phyloP scores from a whole-genome alignment of 1,284 basidiomycete genomes.

The Cutaneotrichosporon dermatis region DNA sequence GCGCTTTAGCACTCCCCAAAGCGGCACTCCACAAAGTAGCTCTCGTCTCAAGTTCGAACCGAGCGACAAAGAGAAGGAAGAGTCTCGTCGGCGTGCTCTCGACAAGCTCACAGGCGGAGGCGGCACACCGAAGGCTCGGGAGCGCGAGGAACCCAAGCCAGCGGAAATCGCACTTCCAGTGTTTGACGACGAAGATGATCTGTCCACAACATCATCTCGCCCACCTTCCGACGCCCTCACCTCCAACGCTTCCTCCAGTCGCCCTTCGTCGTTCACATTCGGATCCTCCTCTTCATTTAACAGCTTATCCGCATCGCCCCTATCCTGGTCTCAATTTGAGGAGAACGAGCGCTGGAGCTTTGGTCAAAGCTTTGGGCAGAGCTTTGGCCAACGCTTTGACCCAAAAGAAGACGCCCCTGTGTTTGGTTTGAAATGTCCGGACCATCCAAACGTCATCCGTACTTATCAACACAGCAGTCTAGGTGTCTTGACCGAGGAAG shows the following conservation, averaged over 20 bases:
- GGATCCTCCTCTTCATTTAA: conserved; percentile 17
- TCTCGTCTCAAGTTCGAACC: conserved; percentile 43
- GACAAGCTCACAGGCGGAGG: conserved; percentile 40
- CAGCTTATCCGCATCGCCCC: conserved; percentile 17
- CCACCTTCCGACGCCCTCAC: conserved; percentile 33
- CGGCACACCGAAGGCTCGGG: not conserved
- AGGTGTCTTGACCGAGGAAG: conserved; percentile 35
- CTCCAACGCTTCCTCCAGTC: conserved; percentile 26
- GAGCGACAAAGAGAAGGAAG: conserved; percentile 41
- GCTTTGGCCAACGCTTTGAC: conserved; percentile 19
- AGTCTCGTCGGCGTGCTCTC: conserved; percentile 39
- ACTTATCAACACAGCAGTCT: conserved; percentile 21
- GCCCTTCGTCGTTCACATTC: conserved; percentile 28
- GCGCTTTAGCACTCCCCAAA: not conserved
- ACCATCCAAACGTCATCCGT: conserved; percentile 16
- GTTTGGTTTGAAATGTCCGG: conserved; percentile 12
- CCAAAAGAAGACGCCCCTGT: conserved; percentile 27
- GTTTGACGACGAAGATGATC: conserved; percentile 41
- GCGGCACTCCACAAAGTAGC: conserved; percentile 2
- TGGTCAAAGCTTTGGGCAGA: conserved; percentile 8
- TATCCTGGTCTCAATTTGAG: conserved; percentile 24
- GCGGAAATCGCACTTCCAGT: conserved; percentile 38
- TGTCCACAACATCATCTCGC: conserved; percentile 27
- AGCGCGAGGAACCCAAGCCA: conserved; percentile 7
- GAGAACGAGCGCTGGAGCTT: conserved; percentile 21